Base-by-base conservation (phyloP, 1,284 basidiomycete species). In the Sporisorium scitamineum region DNA sequence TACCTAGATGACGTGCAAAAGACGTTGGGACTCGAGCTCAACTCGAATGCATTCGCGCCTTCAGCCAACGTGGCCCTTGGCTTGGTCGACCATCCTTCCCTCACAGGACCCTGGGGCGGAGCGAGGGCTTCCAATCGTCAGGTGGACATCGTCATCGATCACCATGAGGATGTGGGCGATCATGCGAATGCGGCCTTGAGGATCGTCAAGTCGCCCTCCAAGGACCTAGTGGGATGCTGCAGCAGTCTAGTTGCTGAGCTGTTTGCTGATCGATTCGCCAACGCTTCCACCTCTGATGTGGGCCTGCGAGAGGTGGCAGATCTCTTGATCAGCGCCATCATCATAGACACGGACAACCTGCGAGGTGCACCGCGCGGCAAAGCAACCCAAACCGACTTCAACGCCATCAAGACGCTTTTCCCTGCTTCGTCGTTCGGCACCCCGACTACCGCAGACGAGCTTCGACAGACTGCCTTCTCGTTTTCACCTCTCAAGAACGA, bases 61-160 rank as follows among this genome's bases (percentile, higher is more conserved):
- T 55, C 55, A 4, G 34, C 56, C 4, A 60, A 75, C 37, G 73
- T 79, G 13, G 68, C 62, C 11, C 47, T 81, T 18, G 80, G 75
- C 8, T 50, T 81, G 37, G 80, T 81, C 37, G 80, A 81, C 37
- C 80, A 81, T 54, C 56, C 75, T 1, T 55, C 61, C 16, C 60
- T 82, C 18, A 64, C 62, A 5, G 59, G 65, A 8, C 70, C 70
- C 0, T 82, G 80, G 80, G 71, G 74, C 13, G 68, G 61, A 24
- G 59, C 57, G 3, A 65, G 48, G 37, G 70, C 69, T 0, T 16
- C 34, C 16, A 59, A 76, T 18, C 63, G 78, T 8, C 85, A 86
- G 10, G 94, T 98, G 5, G 88, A 90, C 1, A 91, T 92, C 2
- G 88, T 98, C 56, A 87, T 99, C n/a, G 96, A 99, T 85, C 96